Evolutionary conservation across 176 grass and related monocot genomes (phyloP).

Genomic region (Triticum turgidum): DNA sequence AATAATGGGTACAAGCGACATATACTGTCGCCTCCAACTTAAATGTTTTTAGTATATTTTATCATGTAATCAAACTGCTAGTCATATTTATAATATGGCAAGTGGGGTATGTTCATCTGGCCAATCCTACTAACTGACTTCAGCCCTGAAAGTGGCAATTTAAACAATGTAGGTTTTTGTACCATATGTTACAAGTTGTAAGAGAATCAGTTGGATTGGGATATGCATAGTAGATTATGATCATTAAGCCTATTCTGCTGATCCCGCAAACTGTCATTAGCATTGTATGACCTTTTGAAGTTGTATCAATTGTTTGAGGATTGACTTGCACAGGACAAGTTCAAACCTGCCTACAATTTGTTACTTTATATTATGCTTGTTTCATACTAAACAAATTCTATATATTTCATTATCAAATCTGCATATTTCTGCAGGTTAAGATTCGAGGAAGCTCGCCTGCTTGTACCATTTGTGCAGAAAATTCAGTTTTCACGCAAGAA

Average conservation of each 20-base stretch:
- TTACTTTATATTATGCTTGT: background rate
- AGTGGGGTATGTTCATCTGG: background rate
- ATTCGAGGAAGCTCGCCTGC: constrained; percentile 63
- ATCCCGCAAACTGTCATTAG: background rate
- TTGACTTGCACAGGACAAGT: background rate
- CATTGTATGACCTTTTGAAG: background rate
- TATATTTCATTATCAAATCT: constrained; percentile 6
- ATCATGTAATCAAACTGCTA: constrained; percentile 5
- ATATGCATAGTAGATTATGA: constrained; percentile 8
- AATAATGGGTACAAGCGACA: background rate
- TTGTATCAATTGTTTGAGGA: background rate
- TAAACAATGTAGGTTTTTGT: background rate
- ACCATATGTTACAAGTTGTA: background rate
- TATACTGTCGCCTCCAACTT: background rate
- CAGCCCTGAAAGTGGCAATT: background rate
- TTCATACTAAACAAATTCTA: background rate
- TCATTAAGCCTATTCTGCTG: background rate
- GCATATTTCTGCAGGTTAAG: constrained; percentile 63
- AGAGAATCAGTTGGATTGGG: background rate
- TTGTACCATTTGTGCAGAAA: constrained; percentile 69
- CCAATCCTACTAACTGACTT: constrained; percentile 2
- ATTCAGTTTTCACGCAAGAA: constrained; percentile 56
- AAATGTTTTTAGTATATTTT: background rate
- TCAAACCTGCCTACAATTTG: background rate
- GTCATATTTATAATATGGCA: background rate